Evolutionary conservation across 2,329 filamentous ascomycete species (phyloP).

Genomic region (Samsoniella hepiali): DNA sequence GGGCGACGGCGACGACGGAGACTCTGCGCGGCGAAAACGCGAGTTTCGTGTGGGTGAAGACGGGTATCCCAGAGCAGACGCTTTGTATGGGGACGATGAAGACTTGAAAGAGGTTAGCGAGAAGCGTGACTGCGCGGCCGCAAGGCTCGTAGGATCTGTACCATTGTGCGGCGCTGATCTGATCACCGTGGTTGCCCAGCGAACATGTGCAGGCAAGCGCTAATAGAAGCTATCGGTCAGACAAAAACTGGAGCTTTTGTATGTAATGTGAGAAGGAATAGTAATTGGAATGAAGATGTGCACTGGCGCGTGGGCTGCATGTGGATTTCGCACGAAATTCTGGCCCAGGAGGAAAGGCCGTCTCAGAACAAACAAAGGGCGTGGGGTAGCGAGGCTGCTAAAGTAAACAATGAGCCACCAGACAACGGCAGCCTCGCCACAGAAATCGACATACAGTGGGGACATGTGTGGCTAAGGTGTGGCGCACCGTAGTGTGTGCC

Average conservation of each 20-base stretch:
- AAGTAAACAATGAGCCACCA: conserved; percentile 21
- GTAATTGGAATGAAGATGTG: neutral
- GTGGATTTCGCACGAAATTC: neutral
- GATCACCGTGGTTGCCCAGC: conserved; percentile 18
- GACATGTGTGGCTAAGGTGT: conserved; percentile 7
- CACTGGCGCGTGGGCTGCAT: conserved; percentile 1
- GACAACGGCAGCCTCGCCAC: conserved; percentile 17
- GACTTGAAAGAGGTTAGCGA: conserved; percentile 38
- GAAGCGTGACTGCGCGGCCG: neutral
- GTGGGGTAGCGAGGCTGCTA: conserved; percentile 9
- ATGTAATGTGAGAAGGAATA: neutral
- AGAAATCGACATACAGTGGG: neutral
- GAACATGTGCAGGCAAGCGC: conserved; percentile 11
- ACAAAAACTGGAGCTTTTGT: conserved; percentile 10
- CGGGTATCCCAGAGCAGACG: conserved; percentile 68
- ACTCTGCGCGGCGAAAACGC: conserved; percentile 61
- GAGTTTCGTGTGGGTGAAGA: conserved; percentile 59
- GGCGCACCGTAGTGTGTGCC: neutral
- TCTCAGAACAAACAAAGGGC: conserved; percentile 3
- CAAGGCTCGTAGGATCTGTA: neutral
- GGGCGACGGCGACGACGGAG: conserved; percentile 62
- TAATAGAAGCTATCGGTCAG: neutral
- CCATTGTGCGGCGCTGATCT: conserved; percentile 17
- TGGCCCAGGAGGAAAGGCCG: neutral
- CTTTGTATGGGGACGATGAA: conserved; percentile 61